Percentiles rank a stretch among this genome's conserved stretches.
phyloP scores from a whole-genome alignment of 2,329 filamentous ascomycete genomes.

The Botrytis fragariae region DNA sequence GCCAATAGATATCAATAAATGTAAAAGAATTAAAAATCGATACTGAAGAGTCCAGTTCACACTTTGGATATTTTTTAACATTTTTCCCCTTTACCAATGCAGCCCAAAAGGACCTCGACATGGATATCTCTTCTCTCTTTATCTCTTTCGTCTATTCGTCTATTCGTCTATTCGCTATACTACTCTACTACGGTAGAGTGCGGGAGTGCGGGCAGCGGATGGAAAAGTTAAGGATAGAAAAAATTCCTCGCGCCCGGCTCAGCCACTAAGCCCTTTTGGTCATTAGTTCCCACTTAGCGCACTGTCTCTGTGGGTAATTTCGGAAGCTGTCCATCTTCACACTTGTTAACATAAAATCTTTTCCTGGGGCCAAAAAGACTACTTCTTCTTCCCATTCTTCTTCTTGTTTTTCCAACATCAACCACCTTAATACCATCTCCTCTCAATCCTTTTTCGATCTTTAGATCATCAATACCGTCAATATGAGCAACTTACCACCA shows the following conservation, averaged over 20 bases:
- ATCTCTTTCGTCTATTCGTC: too few relatives aligned
- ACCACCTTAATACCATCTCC: conserved; percentile 50
- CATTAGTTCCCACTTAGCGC: conserved; percentile 3
- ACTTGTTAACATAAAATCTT: conserved; percentile 29
- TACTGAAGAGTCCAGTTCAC: too few relatives aligned
- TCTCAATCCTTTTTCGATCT: conserved; percentile 52
- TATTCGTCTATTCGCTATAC: too few relatives aligned
- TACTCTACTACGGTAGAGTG: neutral
- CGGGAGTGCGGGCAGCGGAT: neutral
- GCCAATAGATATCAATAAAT: neutral
- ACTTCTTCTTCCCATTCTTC: conserved; percentile 30
- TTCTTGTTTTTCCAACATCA: conserved; percentile 24
- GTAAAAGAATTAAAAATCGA: neutral
- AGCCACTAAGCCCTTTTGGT: neutral
- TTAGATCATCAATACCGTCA: conserved; percentile 39
- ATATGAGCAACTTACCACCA: conserved; percentile 50
- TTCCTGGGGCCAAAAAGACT: conserved; percentile 23
- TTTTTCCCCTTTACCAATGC: neutral
- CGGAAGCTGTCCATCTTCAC: conserved; percentile 22
- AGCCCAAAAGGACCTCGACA: too few relatives aligned
- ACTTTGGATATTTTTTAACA: too few relatives aligned
- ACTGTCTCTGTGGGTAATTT: conserved; percentile 22
- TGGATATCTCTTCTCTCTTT: too few relatives aligned
- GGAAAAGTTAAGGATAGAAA: neutral
- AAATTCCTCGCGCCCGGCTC: conserved; percentile 13